Conservation (phyloP, 2,329 filamentous ascomycete genomes). For the Pseudocercospora fijiensis region DNA sequence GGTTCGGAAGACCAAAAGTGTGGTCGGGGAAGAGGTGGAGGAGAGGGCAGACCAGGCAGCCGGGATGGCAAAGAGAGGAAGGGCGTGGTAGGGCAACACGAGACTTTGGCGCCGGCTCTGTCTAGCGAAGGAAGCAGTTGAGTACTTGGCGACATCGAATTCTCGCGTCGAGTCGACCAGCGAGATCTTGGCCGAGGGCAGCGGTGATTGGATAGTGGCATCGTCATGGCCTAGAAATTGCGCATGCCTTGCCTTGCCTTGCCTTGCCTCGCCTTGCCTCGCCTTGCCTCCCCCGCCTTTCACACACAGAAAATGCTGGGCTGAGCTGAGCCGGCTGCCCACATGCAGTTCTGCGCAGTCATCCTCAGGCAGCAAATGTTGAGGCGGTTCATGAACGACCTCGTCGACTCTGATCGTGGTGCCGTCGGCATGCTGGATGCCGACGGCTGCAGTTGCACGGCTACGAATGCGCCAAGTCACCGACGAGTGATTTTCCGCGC, state of each 20-base stretch:
- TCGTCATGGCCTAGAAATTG: background rate
- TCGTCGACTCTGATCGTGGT: too few relatives aligned
- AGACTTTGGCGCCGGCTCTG: conserved; percentile 11
- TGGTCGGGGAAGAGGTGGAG: background rate
- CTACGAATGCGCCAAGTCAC: background rate
- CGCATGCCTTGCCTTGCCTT: background rate
- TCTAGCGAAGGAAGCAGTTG: conserved; percentile 11
- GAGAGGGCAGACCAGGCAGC: background rate
- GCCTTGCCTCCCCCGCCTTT: background rate
- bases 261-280: background rate
- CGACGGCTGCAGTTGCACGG: background rate
- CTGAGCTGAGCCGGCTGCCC: too few relatives aligned
- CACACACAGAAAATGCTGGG: background rate
- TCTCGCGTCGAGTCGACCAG: background rate
- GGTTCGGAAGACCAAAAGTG: background rate
- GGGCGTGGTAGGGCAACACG: conserved; percentile 9
- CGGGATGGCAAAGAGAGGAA: background rate
- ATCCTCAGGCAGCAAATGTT: too few relatives aligned
- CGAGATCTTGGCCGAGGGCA: background rate
- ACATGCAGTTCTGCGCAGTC: too few relatives aligned
- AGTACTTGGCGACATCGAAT: background rate
- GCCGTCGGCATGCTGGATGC: background rate
- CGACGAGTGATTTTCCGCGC: background rate
- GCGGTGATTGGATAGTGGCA: background rate
- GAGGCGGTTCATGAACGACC: too few relatives aligned